Percentiles rank a stretch among this genome's conserved stretches.
phyloP scores from a whole-genome alignment of 179 eudicot species.

The Silene coronaria region DNA sequence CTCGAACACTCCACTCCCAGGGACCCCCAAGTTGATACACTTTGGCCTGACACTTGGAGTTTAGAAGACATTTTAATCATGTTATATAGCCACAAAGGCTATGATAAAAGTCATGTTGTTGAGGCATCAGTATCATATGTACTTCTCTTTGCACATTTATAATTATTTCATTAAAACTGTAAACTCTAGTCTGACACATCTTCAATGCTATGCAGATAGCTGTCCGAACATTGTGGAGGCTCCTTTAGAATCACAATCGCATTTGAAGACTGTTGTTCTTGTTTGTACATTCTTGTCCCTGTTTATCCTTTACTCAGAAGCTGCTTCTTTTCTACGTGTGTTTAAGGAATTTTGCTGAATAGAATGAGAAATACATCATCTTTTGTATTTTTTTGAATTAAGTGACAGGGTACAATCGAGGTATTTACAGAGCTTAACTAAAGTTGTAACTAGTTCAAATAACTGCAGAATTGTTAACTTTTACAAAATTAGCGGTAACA shows the following conservation, averaged over 20 bases:
- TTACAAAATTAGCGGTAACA: too few species aligned
- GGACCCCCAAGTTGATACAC: too few species aligned
- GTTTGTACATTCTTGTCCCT: constrained; percentile 48
- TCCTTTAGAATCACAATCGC: constrained; percentile 35
- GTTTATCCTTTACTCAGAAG: constrained; percentile 1
- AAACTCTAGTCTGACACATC: neutral
- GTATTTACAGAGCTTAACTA: constrained; percentile 4
- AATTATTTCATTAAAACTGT: neutral
- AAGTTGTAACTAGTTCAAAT: neutral
- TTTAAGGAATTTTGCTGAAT: neutral
- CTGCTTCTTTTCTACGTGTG: neutral
- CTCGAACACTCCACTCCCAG: neutral
- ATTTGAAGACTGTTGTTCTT: constrained; percentile 75
- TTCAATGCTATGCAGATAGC: constrained; percentile 32
- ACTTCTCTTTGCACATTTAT: constrained; percentile 7
- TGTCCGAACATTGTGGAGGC: constrained; percentile 38
- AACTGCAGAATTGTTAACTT: neutral
- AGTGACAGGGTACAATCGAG: neutral
- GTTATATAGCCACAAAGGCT: neutral
- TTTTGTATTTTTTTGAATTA: neutral
- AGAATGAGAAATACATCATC: neutral
- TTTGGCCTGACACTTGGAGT: neutral
- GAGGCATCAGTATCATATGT: neutral
- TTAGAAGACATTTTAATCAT: neutral
- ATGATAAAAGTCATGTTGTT: neutral